These are phyloP conservation scores for Pelargonium myrrhifolium DNA, from an alignment of 441 rosid species.

Conservation along the genomic window DNA sequence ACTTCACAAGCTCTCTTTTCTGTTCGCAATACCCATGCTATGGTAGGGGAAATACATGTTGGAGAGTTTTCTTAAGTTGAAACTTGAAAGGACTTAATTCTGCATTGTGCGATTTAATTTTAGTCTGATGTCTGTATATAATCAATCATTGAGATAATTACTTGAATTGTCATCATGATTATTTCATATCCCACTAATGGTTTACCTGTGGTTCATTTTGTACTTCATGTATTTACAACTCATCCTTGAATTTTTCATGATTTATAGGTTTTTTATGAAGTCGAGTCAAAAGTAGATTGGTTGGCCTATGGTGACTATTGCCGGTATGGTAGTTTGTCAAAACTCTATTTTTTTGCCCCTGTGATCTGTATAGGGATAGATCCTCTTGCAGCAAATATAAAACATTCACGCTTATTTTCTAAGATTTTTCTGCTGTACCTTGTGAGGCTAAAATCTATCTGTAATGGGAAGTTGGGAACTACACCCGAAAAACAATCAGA, in stretches of 20 bases:
- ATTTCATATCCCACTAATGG: neutral
- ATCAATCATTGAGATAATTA: neutral
- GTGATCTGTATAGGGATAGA: conserved; percentile 7
- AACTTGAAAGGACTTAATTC: neutral
- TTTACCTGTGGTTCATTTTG: neutral
- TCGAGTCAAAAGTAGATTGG: conserved; percentile 65
- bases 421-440: neutral
- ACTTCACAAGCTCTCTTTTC: neutral
- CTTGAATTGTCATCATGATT: neutral
- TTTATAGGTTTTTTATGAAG: conserved; percentile 53
- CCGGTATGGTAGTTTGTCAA: conserved; percentile 37
- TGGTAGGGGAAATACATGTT: neutral
- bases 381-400: neutral
- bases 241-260: neutral
- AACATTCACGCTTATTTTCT: neutral
- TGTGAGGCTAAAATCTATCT: neutral
- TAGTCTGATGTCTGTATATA: neutral
- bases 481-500: neutral
- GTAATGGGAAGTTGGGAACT: neutral
- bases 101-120: neutral
- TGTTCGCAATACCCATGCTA: neutral
- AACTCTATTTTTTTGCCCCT: conserved; percentile 5
- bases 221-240: neutral
- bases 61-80: neutral
- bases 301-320: conserved; percentile 55